phyloP scores from a whole-genome alignment of 2,329 filamentous ascomycete genomes.

The Aquanectria penicillioides region DNA sequence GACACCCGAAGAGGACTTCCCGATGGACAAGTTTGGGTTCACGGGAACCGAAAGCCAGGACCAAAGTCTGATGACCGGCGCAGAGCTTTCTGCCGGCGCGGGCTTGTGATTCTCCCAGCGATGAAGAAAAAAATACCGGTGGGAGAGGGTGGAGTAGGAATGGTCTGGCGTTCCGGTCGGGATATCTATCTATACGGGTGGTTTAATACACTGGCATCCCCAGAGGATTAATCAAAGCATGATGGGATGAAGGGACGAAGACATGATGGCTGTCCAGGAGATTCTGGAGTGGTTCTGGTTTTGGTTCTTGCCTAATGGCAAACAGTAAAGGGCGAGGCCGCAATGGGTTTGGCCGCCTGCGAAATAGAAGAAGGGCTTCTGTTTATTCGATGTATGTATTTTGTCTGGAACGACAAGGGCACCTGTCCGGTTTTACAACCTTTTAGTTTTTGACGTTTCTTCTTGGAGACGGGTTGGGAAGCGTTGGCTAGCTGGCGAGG shows the following conservation, averaged over 20 bases:
- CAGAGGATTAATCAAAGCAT: slow-evolving; percentile 39
- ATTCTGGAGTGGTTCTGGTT: slow-evolving; percentile 18
- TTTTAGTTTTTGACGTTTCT: slow-evolving; percentile 10
- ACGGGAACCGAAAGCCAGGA: slow-evolving; percentile 48
- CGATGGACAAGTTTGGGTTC: slow-evolving; percentile 68
- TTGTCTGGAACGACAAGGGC: slow-evolving; percentile 3
- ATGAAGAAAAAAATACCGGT: not conserved
- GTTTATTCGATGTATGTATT: slow-evolving; percentile 30
- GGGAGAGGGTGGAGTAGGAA: slow-evolving; percentile 1
- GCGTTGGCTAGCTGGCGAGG: not conserved
- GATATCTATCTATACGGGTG: slow-evolving; percentile 35
- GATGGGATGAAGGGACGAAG: slow-evolving; percentile 47
- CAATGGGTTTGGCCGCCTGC: not conserved
- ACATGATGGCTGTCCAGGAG: slow-evolving; percentile 40
- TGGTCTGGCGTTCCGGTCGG: slow-evolving; percentile 37
- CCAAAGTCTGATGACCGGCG: slow-evolving; percentile 45
- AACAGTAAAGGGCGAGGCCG: slow-evolving; percentile 2
- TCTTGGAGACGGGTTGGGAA: slow-evolving; percentile 12
- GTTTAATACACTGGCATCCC: slow-evolving; percentile 38
- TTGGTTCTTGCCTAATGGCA: slow-evolving; percentile 10
- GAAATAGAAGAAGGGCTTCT: slow-evolving; percentile 6
- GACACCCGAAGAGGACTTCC: slow-evolving; percentile 72
- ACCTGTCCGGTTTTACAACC: slow-evolving; percentile 7
- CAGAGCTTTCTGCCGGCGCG: slow-evolving; percentile 41
- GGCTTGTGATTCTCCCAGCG: slow-evolving; percentile 33